A percentile compares a stretch with the other conserved stretches of the same genome.
phyloP scores from a whole-genome alignment of 1,139 yeast species.

The Nakaseomyces sp. region DNA sequence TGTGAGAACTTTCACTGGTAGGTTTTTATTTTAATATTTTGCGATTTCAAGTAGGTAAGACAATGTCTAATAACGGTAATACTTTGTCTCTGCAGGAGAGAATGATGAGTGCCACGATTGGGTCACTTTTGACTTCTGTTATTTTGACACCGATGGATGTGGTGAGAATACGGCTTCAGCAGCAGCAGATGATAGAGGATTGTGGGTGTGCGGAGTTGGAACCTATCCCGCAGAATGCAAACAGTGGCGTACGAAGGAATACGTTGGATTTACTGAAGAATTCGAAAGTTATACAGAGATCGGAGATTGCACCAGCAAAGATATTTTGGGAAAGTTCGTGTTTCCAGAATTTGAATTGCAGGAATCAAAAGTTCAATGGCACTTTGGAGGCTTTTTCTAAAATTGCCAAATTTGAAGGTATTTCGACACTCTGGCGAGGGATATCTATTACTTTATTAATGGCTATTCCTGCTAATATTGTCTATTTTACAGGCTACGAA shows the following conservation, averaged over 20 bases:
- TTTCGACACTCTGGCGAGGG: constrained; percentile 80
- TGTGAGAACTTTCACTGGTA: too few relatives aligned
- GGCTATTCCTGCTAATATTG: constrained; percentile 90
- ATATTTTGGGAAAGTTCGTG: constrained; percentile 37
- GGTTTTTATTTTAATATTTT: too few relatives aligned
- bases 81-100: constrained; percentile 33
- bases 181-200: constrained; percentile 58
- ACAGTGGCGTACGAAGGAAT: background rate
- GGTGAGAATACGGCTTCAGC: constrained; percentile 81
- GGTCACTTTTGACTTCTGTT: constrained; percentile 79
- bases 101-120: constrained; percentile 86
- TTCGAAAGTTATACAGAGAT: constrained; percentile 9
- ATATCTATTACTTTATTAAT: constrained; percentile 71
- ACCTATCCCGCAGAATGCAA: constrained; percentile 13
- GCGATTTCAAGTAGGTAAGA: too few relatives aligned
- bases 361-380: constrained; percentile 35
- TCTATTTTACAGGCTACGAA: constrained; percentile 91
- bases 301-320: constrained; percentile 14
- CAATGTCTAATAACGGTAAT: background rate
- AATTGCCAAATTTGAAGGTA: constrained; percentile 66
- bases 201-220: constrained; percentile 25
- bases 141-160: constrained; percentile 93
- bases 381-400: constrained; percentile 66
- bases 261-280: constrained; percentile 9
- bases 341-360: constrained; percentile 26